Evolutionary conservation across 164 flowering plant species (phyloP), one percentile per base, ranked within the genome.

Genomic region (Tinospora cordifolia): DNA sequence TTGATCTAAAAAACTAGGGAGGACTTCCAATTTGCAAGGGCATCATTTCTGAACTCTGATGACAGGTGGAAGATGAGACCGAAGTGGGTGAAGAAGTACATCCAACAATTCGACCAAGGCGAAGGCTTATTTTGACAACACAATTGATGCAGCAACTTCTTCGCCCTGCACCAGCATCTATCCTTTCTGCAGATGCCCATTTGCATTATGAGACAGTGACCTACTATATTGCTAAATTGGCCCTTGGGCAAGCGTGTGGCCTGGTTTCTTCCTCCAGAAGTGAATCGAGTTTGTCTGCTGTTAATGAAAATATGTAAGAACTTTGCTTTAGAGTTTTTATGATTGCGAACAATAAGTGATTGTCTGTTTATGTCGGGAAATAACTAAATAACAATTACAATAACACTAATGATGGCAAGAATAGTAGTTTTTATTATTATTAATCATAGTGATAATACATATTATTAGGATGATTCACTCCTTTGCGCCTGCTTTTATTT

Each of bases 211-310:
- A 85, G 62, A 69, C 71, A 70, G 81, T 85, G 69, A 66, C 74
- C 36, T 90, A 83, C 75, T 81, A 64, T 75, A 75, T 83, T 78
- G 81, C 88, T 75, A 86, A 84, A 77, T 72, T 81, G 62, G 80
- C 87, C 47, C 57, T 91, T 22, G 93, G 92, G 59, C 90, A 91
- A 78, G 89, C 98, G 60, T 93, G 98, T 84, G 74, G 82, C 79
- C 63, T 85, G 73, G 57, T 74, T 47, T 77, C 76, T 69, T 65
- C 60, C 74, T 21, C 63, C 36, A 75, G 36, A 72, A 77, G 74
- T 80, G 79, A 75, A 81, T 69, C 75, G 27, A 57, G 36, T 66
- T n/a, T 62, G 27, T 41, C 74, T 1, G 22, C 66, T 40, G 75
- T 69, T 65, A 69, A 69, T 58, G 76, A 58, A 72, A 76, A 82